Conservation (phyloP, 2,329 filamentous ascomycete genomes). For the Pseudocercospora crystallina region DNA sequence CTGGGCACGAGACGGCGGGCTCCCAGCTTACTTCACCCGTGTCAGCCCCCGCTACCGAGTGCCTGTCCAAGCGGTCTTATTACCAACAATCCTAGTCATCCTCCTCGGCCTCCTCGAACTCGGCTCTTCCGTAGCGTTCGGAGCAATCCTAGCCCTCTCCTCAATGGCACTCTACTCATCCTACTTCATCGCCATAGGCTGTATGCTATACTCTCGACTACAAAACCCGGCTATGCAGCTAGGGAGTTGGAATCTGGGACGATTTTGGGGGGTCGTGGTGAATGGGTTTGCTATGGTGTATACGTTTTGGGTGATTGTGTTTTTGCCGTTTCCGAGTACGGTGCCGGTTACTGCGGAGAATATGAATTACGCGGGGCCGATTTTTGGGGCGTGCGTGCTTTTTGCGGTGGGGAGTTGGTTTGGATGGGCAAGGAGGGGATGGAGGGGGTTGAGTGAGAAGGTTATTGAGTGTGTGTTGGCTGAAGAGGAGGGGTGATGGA, state of each 20-base stretch:
- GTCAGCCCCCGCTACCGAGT: slow-evolving; percentile 5
- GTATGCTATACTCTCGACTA: neutral
- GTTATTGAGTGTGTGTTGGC: slow-evolving; percentile 5
- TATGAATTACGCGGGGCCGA: slow-evolving; percentile 45
- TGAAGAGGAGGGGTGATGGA: neutral
- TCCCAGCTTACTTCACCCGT: neutral
- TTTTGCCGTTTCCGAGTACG: slow-evolving; percentile 49
- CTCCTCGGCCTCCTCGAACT: slow-evolving; percentile 39
- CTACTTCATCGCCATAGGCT: slow-evolving; percentile 39
- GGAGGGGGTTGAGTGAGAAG: neutral
- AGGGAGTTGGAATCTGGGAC: slow-evolving; percentile 32
- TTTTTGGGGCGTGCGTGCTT: neutral
- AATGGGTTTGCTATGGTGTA: slow-evolving; percentile 42
- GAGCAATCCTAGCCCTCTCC: slow-evolving; percentile 42
- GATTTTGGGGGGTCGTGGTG: slow-evolving; percentile 20
- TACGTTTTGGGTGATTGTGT: slow-evolving; percentile 48
- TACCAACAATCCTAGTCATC: slow-evolving; percentile 25
- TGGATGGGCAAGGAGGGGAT: slow-evolving; percentile 1
- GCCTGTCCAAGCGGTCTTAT: slow-evolving; percentile 16
- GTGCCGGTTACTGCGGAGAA: slow-evolving; percentile 36
- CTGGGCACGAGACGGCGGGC: slow-evolving; percentile 3
- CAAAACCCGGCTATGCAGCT: no score
- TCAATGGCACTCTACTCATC: slow-evolving; percentile 41
- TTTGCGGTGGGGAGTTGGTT: slow-evolving; percentile 1
- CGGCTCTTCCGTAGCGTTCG: slow-evolving; percentile 42